phyloP scores from a whole-genome alignment of 1,139 yeast species.

The Nadsonia starkeyi-henricii region DNA sequence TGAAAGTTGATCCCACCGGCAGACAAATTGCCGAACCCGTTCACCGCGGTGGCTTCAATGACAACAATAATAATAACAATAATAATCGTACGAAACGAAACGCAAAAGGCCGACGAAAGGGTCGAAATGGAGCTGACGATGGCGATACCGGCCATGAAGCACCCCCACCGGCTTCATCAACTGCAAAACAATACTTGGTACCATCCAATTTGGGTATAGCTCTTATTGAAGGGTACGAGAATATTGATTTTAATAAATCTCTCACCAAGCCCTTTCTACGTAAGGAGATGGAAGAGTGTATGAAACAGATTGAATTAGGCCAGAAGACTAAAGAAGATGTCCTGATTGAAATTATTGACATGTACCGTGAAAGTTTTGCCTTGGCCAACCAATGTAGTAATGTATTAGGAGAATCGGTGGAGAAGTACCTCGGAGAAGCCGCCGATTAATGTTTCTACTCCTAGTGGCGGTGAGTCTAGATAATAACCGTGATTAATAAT shows the following conservation, averaged over 20 bases:
- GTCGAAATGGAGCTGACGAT: conserved; percentile 7
- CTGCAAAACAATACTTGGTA: conserved; percentile 24
- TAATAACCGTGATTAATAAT: no score
- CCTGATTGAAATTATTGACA: neutral
- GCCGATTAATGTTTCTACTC: neutral
- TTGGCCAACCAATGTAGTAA: neutral
- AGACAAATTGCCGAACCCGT: conserved; percentile 5
- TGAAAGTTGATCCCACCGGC: conserved; percentile 21
- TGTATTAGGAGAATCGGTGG: neutral
- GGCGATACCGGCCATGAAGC: conserved; percentile 5
- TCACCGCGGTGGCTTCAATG: neutral
- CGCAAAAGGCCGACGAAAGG: conserved; percentile 5
- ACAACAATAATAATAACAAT: neutral
- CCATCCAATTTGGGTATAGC: conserved; percentile 85
- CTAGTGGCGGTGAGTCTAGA: no score
- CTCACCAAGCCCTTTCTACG: conserved; percentile 83
- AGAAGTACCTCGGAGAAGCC: neutral
- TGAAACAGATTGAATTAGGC: conserved; percentile 62
- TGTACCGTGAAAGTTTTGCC: neutral
- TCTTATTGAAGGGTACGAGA: conserved; percentile 76
- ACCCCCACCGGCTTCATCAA: neutral
- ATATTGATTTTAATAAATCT: conserved; percentile 56
- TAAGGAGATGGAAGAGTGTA: conserved; percentile 54
- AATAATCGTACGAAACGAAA: neutral
- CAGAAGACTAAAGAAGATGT: conserved; percentile 30